Base-by-base conservation (phyloP, 805 yeast genomes). In the Yarrowia sp. region DNA sequence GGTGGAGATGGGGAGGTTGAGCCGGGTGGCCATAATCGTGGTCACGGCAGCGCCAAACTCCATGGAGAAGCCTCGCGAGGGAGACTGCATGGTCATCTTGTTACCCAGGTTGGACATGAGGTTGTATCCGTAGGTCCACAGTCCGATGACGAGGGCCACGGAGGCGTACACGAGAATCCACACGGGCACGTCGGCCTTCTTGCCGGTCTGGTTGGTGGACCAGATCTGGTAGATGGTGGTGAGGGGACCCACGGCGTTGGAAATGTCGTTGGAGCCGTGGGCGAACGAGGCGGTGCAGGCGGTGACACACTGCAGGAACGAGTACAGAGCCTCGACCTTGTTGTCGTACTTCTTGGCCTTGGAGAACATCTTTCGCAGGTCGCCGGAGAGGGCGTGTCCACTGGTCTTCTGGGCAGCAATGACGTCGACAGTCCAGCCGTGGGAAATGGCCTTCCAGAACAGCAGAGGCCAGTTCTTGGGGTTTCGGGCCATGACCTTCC, bases 211-310 rank as follows among this genome's bases (percentile, higher is more conserved):
- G 72, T 87, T 85, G 43, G 85, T 77, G 26, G 77, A 77, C 92
- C 92, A 89, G 35, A 87, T 81, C 52, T 82, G 77, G 76, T 87
- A 89, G 26, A 89, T 84, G 14, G 92, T 83, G 55, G 92, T 80
- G 73, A 88, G 81, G 42, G 94, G 93, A 72, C 92, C 93, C 41
- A 90, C 84, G 46, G 94, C 92, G 73, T 89, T 89, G 61, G 92
- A 84, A 71, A 89, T 88, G 79, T 89, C 94, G 75, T 89, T 89
- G 48, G 94, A 88, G 69, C 94, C 94, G 75, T 89, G 94, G 8
- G 93, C 91, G 77, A 89, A 88, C 1, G 93, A 89, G 89, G 89
- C 88, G 64, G 92, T 89, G 72, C 87, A 84, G 15, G 94, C 93
- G 50, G 93, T 89, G 71, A 89, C 78, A 66, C 86, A 88, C 78